phyloP scores from a whole-genome alignment of 441 rosid genomes.

The Adansonia grandidieri region DNA sequence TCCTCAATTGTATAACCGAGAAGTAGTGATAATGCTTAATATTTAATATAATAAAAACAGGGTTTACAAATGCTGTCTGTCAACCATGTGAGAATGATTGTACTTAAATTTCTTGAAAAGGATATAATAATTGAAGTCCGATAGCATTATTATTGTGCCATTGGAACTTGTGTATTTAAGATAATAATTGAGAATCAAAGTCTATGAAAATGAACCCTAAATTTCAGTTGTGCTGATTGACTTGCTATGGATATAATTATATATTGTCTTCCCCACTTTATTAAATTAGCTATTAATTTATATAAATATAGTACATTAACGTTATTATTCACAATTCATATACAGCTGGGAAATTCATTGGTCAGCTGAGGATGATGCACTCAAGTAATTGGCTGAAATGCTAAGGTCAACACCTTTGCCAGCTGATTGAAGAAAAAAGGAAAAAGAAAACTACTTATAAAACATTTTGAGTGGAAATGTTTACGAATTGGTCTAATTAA shows the following conservation, averaged over 20 bases:
- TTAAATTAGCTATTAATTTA: background rate
- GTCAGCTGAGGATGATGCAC: background rate
- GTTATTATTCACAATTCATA: background rate
- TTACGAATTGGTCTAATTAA: background rate
- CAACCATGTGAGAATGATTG: no score
- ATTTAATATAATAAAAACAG: no score
- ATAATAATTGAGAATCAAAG: background rate
- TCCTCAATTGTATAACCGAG: no score
- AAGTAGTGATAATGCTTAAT: no score
- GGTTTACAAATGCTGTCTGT: no score
- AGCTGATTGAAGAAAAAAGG: background rate
- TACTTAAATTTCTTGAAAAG: no score
- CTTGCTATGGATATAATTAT: background rate
- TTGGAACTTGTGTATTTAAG: no score
- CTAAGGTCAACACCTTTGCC: background rate
- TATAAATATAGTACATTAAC: background rate
- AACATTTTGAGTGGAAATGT: background rate
- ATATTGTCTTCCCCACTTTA: background rate
- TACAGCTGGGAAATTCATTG: background rate
- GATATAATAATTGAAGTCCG: no score
- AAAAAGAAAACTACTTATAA: background rate
- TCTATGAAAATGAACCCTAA: background rate
- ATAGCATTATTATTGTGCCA: no score
- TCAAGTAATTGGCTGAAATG: background rate
- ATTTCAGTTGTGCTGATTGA: background rate